Base-by-base conservation (phyloP, 768 basidiomycete genomes). In the Leccinum ochraceum region DNA sequence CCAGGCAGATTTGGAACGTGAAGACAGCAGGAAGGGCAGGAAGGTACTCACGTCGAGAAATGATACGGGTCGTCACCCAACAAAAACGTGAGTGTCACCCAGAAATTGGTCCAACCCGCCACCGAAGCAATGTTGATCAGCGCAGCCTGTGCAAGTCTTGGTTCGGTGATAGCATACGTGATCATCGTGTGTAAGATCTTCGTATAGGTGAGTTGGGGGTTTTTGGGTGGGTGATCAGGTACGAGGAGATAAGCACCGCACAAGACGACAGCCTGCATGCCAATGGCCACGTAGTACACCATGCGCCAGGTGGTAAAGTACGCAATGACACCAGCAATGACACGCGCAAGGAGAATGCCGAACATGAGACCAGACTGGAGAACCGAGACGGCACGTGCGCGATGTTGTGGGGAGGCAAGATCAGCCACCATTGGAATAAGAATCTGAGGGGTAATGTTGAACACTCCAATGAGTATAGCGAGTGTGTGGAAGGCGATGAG, bases 41-140 rank as follows among this genome's bases (percentile, higher is more conserved):
- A 24, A 26, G 16, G n/a, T 4, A 73, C 71, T 2, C 20, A 72
- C 73, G 71, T 74, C 37, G 71, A 71, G 64, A 73, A 79, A 63
- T 73, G 48, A 60, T 80, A 82, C 0, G 81, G 79, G 0, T 74
- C 34, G 28, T 69, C 77, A 39, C 71, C 71, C n/a, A 82, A 69
- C n/a, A 82, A 69, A 65, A 82, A 82, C 0, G 81, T 81, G 59
- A 81, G 66, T 14, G 76, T 77, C 6, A 78, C 77, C 78, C 77
- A 76, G 59, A 77, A 76, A 46, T 67, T 73, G 9, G 74, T 63
- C 62, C 69, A 75, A 30, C 74, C 70, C 1, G 74, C 74, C 32
- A 66, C 63, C 6, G 70, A 71, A 4, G 69, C 70, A n/a, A 73
- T 49, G 22, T 65, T 70, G 30, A 73, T 67, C 48, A 68, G 54